Base-by-base conservation (phyloP, 78 protist species). In the Emiliania huxleyi region DNA sequence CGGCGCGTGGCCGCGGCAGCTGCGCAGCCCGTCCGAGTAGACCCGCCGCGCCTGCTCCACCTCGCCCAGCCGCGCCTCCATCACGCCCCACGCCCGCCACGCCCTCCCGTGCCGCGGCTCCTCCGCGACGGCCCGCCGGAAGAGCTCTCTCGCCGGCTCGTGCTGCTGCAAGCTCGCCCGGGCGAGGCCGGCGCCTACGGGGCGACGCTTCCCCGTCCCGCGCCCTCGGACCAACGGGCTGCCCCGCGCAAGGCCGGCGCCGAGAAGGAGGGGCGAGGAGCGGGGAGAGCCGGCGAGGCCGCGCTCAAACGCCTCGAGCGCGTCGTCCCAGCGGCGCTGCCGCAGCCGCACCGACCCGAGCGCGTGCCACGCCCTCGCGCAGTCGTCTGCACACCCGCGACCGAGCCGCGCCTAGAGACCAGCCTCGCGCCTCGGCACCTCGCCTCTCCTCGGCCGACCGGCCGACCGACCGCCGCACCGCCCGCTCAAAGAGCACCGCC, bases 51-150 rank as follows among this genome's bases (percentile, higher is more conserved):
- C 89, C 89, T 12, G 29, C 23, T 22, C 89, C 11, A 15, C 38
- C 40, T 81, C 0, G 21, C 56, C 38, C 35, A 42, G 56, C 37
- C 38, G 89, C 19, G 52, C 29, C 55, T 81, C 89, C 89, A 81
- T 81, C 89, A 81, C 89, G 56, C 89, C 89, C 89, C 89, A 81
- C 55, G 89, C 89, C 56, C 33, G 87, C 87, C 87, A 77, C 87
- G 87, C 87, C 23, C 42, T 46, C 49, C 40, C 87, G 48, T 77
- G 87, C 18, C n/a, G 23, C 48, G 44, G n/a, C 48, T 77, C 46
- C 15, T 46, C 87, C 23, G 0, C 33, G 3, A 77, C 87, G 87
- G 46, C 44, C 15, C 85, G 87, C 33, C 1, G 0, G 48, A 38
- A 77, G 48, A 37, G 29, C 23, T 29, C 6, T 46, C 87, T 46